A percentile compares a stretch with the other conserved stretches of the same genome.
phyloP scores from a whole-genome alignment of 2,329 filamentous ascomycete species.

The Arthrobotrys pseudoclavata region DNA sequence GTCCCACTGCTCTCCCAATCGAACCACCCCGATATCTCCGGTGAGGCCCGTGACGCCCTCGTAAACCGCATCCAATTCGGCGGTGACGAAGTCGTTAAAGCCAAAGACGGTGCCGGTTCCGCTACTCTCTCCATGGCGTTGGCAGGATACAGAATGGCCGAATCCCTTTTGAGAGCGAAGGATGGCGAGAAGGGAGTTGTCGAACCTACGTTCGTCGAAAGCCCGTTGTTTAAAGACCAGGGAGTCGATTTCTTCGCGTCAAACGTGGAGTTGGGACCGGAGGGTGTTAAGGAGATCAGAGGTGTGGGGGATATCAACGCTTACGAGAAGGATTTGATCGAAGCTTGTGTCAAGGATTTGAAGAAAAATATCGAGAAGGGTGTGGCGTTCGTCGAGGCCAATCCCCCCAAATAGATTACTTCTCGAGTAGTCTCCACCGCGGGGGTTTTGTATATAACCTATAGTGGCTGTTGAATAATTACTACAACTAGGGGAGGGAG shows the following conservation, averaged over 20 bases:
- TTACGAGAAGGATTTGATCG: conserved; percentile 89
- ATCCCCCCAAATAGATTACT: conserved; percentile 57
- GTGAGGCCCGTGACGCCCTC: conserved; percentile 80
- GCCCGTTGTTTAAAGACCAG: conserved; percentile 97
- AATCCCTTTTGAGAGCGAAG: conserved; percentile 91
- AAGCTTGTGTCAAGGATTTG: conserved; percentile 84
- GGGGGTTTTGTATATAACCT: background rate
- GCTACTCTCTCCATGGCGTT: conserved; percentile 99
- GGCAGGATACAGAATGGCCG: conserved; percentile 86
- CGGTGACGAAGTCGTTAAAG: conserved; percentile 98
- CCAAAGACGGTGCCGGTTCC: conserved; percentile 97
- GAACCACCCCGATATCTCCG: conserved; percentile 84
- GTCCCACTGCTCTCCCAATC: conserved; percentile 97
- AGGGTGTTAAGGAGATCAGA: conserved; percentile 94
- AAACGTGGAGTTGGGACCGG: conserved; percentile 93
- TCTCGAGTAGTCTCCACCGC: too few species aligned
- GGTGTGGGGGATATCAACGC: conserved; percentile 86
- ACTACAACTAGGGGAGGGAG: too few species aligned
- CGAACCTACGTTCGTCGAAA: conserved; percentile 97
- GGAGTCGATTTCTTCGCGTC: conserved; percentile 97
- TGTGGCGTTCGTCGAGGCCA: conserved; percentile 62
- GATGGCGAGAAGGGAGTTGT: conserved; percentile 94
- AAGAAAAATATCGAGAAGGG: conserved; percentile 71
- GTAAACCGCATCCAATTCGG: conserved; percentile 98
- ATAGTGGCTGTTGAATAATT: too few species aligned